A percentile compares a stretch with the other conserved stretches of the same genome.
Evolutionary conservation across 2,329 filamentous ascomycete genomes (phyloP).

Genomic region (Clonostachys rhizophaga): DNA sequence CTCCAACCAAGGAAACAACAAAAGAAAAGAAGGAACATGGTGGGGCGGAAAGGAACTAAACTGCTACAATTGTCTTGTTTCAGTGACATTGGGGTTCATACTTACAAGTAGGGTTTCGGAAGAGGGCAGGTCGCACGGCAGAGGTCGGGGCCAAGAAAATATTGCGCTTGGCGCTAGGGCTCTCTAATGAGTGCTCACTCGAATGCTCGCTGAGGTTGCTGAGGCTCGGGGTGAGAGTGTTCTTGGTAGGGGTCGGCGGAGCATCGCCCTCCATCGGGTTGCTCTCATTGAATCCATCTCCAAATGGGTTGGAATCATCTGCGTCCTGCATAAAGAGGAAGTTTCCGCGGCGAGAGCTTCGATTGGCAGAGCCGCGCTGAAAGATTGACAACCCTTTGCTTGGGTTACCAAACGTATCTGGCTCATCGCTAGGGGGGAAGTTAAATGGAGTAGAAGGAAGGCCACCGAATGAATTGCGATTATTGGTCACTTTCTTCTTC

Average conservation of each 20-base stretch:
- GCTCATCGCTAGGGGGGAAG: constrained; percentile 40
- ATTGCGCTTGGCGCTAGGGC: constrained; percentile 38
- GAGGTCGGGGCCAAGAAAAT: constrained; percentile 35
- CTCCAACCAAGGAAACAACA: constrained; percentile 21
- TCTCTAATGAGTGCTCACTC: constrained; percentile 34
- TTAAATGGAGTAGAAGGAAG: constrained; percentile 76
- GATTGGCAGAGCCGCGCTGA: constrained; percentile 42
- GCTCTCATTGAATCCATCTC: constrained; percentile 11
- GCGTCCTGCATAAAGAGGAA: constrained; percentile 79
- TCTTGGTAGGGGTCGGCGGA: constrained; percentile 93
- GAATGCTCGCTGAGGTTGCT: constrained; percentile 16
- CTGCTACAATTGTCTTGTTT: no score
- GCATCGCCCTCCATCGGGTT: constrained; percentile 50
- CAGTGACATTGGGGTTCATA: constrained; percentile 8
- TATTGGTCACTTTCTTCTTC: constrained; percentile 54
- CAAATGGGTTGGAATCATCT: constrained; percentile 41
- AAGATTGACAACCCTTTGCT: constrained; percentile 65
- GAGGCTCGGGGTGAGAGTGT: constrained; percentile 38
- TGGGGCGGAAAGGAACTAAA: no score
- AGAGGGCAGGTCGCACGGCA: constrained; percentile 26
- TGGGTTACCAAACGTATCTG: constrained; percentile 46
- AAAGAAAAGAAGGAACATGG: no score
- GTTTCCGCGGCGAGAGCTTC: constrained; percentile 55
- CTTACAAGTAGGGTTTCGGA: constrained; percentile 39
- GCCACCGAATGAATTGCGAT: constrained; percentile 65